Evolutionary conservation across 768 basidiomycete species (phyloP).

Genomic region (Panellus pusillus): DNA sequence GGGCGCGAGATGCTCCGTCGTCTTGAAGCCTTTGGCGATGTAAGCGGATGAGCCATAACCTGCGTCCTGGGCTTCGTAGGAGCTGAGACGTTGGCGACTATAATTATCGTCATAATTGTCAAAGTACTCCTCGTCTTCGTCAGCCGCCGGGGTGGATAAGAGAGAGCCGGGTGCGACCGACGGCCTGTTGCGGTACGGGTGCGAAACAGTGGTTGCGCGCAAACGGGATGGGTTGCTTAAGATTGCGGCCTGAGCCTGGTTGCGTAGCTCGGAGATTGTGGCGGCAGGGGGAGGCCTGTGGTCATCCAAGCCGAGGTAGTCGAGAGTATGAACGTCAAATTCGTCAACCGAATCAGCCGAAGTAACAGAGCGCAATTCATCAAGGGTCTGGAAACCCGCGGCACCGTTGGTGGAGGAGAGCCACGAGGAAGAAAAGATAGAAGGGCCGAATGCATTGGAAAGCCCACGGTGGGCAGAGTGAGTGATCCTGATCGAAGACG

Average conservation of each 20-base stretch:
- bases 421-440: constrained; percentile 91
- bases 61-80: constrained; percentile 59
- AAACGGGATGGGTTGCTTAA: constrained; percentile 72
- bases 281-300: constrained; percentile 79
- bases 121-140: constrained; percentile 76
- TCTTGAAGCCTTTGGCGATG: constrained; percentile 73
- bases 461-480: constrained; percentile 76
- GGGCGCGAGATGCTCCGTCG: constrained; percentile 64
- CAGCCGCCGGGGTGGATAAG: constrained; percentile 63
- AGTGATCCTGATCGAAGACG: constrained; percentile 92
- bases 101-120: constrained; percentile 57
- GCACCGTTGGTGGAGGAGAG: constrained; percentile 60
- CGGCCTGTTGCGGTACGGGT: constrained; percentile 78
- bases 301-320: constrained; percentile 95
- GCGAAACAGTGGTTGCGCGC: constrained; percentile 90
- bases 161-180: constrained; percentile 55
- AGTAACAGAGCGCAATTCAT: constrained; percentile 78
- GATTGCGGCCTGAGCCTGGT: constrained; percentile 88
- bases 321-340: constrained; percentile 91
- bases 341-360: constrained; percentile 83
- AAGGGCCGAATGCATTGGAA: constrained; percentile 82
- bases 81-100: constrained; percentile 56
- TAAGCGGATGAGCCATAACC: constrained; percentile 57
- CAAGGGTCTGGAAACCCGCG: constrained; percentile 64
- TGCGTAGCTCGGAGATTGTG: constrained; percentile 85